These are phyloP conservation scores for Cladosporium velox DNA, from an alignment of 2,329 filamentous ascomycete species.

Conservation along the genomic window DNA sequence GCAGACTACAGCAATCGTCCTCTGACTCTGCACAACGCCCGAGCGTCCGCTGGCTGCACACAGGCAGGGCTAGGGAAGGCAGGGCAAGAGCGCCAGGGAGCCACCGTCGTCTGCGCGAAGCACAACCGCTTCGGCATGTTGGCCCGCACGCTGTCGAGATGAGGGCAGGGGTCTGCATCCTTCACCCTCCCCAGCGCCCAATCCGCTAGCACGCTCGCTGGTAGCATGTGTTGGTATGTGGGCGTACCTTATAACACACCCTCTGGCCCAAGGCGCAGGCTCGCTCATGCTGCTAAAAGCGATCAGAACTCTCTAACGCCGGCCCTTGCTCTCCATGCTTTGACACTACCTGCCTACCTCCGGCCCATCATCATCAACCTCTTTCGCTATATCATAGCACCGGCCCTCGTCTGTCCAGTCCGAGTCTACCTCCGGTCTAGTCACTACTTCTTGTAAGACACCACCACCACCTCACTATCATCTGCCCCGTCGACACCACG, in stretches of 20 bases:
- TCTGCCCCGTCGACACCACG: slow-evolving; percentile 1
- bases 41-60: slow-evolving; percentile 11
- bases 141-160: slow-evolving; percentile 22
- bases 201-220: slow-evolving; percentile 16
- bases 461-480: slow-evolving; percentile 2
- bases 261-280: slow-evolving; percentile 20
- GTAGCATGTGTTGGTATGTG: slow-evolving; percentile 22
- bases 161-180: slow-evolving; percentile 21
- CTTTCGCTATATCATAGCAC: slow-evolving; percentile 18
- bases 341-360: slow-evolving; percentile 10
- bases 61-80: neutral
- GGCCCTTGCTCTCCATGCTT: slow-evolving; percentile 20
- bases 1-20: neutral
- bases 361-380: slow-evolving; percentile 5
- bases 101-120: slow-evolving; percentile 6
- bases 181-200: slow-evolving; percentile 16
- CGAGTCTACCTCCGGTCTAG: slow-evolving; percentile 13
- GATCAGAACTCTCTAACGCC: slow-evolving; percentile 19
- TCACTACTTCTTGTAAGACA: slow-evolving; percentile 21
- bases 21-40: slow-evolving; percentile 16
- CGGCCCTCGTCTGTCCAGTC: slow-evolving; percentile 17
- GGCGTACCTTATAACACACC: slow-evolving; percentile 21
- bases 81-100: neutral
- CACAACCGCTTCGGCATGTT: slow-evolving; percentile 20
- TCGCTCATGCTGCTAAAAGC: slow-evolving; percentile 19